phyloP scores from a whole-genome alignment of 495 filamentous ascomycete genomes.

The Barbatosphaeria neglecta region DNA sequence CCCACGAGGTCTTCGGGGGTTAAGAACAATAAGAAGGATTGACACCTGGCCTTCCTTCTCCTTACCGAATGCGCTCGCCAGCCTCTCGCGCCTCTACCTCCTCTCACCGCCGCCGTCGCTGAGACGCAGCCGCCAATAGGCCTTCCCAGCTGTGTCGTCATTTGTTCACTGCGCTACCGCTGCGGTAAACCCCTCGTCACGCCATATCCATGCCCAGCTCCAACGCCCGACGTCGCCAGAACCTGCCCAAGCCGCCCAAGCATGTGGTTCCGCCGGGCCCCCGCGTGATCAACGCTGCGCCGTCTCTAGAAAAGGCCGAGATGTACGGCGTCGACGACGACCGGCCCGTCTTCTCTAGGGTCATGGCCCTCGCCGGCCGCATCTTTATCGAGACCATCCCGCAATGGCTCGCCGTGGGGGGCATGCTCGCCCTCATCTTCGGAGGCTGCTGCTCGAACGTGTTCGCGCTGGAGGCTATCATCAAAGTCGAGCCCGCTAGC shows the following conservation, averaged over 20 bases:
- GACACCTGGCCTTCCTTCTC: neutral
- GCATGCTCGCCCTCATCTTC: conserved; percentile 83
- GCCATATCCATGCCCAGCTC: conserved; percentile 5
- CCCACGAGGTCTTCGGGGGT: neutral
- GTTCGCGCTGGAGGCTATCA: conserved; percentile 88
- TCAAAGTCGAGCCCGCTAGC: conserved; percentile 65
- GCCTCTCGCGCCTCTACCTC: neutral
- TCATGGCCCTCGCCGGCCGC: conserved; percentile 41
- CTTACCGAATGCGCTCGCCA: neutral
- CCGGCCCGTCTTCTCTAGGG: conserved; percentile 38
- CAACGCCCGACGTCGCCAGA: conserved; percentile 9
- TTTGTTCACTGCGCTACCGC: neutral
- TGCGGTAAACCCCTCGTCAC: neutral
- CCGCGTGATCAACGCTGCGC: conserved; percentile 42
- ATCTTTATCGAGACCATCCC: conserved; percentile 53
- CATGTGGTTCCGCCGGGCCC: conserved; percentile 20
- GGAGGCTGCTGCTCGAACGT: conserved; percentile 98
- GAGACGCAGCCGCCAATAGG: too few relatives aligned
- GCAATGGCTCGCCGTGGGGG: conserved; percentile 51
- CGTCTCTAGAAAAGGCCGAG: conserved; percentile 43
- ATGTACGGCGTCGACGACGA: conserved; percentile 45
- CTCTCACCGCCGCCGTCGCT: too few relatives aligned
- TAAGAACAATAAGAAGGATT: too few relatives aligned
- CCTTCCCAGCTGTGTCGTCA: neutral
- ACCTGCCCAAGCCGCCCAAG: conserved; percentile 11